Base-by-base conservation (phyloP, 768 basidiomycete species). In the Lepiota venenata region DNA sequence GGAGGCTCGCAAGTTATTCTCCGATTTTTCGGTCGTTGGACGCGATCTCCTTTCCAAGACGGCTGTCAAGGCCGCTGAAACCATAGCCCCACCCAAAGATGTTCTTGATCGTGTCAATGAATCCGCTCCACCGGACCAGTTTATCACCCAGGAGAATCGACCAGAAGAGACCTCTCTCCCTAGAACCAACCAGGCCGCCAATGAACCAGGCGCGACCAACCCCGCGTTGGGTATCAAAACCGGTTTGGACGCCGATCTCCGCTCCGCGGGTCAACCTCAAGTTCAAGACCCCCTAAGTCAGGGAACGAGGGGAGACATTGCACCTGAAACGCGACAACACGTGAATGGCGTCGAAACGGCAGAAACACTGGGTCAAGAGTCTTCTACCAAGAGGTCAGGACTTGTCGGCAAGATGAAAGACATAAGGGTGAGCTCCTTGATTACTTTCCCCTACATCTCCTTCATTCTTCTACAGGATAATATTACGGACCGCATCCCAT, bases 1-100 rank as follows among this genome's bases (percentile, higher is more conserved):
- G 0, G 91, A 96, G 72, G 87, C 90, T 27, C 87, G 93, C 63
- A 96, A 97, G 67, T 84, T 97, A 25, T 70, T 95, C 49, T 79
- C 83, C 1, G 91, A 93, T 69, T 85, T 89, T 58, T 79, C 82
- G 9, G 67, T 86, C 55, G 84, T 92, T 46, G 89, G 90, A 0
- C 86, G 92, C 39, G 93, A 96, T 67, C 75, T 97, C 50, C 83
- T 96, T 57, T 83, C 91, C 3, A 85, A 81, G 37, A 81, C 80
- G 16, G 85, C 89, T 0, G 67, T 76, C 60, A 88, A 92, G 64
- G 85, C 81, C 11, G 89, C 91, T 6, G 79, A 82, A 29, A 68
- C 67, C 48, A 73, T 93, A 29, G 83, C 85, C 2, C 96, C 96
- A 0, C 62, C 71, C 46, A 66, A 84, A 18, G 85, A 89, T 41